Base-by-base conservation (phyloP, 139 green algal genomes). In the Chlamydomonas incerta region DNA sequence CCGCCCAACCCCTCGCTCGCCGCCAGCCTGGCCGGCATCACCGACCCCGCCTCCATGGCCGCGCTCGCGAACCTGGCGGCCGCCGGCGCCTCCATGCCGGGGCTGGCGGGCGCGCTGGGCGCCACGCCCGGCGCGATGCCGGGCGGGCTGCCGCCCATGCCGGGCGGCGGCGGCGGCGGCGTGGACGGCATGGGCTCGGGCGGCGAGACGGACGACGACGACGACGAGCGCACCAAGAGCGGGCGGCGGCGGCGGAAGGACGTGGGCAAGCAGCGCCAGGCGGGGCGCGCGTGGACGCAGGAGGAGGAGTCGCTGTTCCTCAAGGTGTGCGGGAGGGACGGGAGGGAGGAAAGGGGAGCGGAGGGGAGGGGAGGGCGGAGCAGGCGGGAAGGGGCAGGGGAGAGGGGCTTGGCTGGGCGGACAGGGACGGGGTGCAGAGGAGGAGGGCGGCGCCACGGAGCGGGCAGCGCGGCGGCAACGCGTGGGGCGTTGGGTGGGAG, bases 281-380 rank as follows among this genome's bases (percentile, higher is more conserved):
- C 87, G 28, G 87, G 87, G 3, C 80, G 94, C 23, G 52, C 87
- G 21, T 98, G 95, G 95, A 92, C 88, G 4, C 85, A 92, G 29
- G 92, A 96, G 31, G 95, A 98, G 87, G 95, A 97, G 79, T 35
- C 55, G 60, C 81, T 92, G 11, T 98, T 97, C 83, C 83, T 90
- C 23, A 91, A 83, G 50, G 89, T 50, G 41, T 5, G 41, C 5
- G 41, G 6, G 41, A 8, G 41, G 8, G 41, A 8, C 5, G 41
- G 41, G 41, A 50, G 41, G 41, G 41, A 50, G 41, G n/a, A n/a
- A n/a, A n/a, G n/a, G n/a, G n/a, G n/a, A n/a, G n/a, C n/a, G n/a
- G n/a, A n/a, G n/a, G n/a, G n/a, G n/a, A n/a, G n/a, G n/a, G 41
- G 41, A 50, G 41, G 41, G 41, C 5, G 41, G 41, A 50, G 41